Conservation (phyloP, 306 rosid genomes). For the Alnus glutinosa region DNA sequence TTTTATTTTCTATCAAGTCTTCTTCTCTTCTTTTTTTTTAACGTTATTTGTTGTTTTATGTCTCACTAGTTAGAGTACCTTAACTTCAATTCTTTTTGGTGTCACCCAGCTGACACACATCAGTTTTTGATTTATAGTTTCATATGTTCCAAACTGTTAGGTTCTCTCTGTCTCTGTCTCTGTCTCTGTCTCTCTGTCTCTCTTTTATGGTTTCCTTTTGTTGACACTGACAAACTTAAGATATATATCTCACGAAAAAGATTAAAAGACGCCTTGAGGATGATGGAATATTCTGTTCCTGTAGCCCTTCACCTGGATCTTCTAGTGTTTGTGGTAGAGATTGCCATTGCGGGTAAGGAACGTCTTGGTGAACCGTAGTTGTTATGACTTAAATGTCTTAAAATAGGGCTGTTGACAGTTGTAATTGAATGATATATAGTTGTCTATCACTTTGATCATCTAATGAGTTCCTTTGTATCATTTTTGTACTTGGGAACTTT, state of each 20-base stretch:
- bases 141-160: conserved; percentile 9
- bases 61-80: not conserved
- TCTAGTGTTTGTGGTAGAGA: conserved; percentile 75
- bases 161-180: conserved; percentile 15
- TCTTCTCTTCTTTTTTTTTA: not conserved
- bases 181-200: not conserved
- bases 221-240: conserved; percentile 57
- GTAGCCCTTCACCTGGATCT: conserved; percentile 56
- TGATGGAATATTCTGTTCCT: conserved; percentile 95
- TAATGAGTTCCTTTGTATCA: not conserved
- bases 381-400: conserved; percentile 1
- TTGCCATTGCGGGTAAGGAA: conserved; percentile 93
- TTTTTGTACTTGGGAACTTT: not conserved
- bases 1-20: not conserved
- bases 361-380: not conserved
- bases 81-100: not conserved
- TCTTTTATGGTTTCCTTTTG: conserved; percentile 31
- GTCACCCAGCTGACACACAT: conserved; percentile 7
- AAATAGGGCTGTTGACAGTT: not conserved
- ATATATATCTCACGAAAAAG: conserved; percentile 77
- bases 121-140: not conserved
- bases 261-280: conserved; percentile 75
- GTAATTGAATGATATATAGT: not conserved
- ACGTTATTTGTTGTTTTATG: not conserved
- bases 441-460: not conserved